Percentiles rank a stretch among this genome's conserved stretches.
Conservation (phyloP, 805 yeast genomes). For the Metschnikowia reukaufii region DNA sequence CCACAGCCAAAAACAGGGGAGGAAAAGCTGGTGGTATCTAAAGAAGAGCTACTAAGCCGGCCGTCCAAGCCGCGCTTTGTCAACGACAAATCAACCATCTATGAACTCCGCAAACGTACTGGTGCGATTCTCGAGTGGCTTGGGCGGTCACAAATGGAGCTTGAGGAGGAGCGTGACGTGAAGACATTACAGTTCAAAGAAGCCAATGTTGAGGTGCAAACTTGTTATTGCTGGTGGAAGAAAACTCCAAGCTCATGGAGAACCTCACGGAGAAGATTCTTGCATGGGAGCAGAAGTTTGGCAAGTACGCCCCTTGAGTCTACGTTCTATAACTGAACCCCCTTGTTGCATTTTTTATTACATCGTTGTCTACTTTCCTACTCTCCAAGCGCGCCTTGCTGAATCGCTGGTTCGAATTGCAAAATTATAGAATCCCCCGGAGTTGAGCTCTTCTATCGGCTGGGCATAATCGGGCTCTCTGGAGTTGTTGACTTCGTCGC, state of each 20-base stretch:
- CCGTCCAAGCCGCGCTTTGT: constrained; percentile 86
- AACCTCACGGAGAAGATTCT: constrained; percentile 67
- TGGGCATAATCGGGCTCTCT: constrained; percentile 17
- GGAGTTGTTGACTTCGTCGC: constrained; percentile 29
- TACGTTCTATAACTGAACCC: background rate
- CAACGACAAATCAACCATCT: constrained; percentile 66
- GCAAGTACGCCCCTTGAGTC: constrained; percentile 44
- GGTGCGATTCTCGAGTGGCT: constrained; percentile 90
- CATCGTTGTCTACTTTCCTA: too few species aligned
- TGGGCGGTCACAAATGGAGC: constrained; percentile 80
- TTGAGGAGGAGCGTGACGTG: constrained; percentile 55
- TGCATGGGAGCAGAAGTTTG: constrained; percentile 77
- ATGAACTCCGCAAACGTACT: constrained; percentile 85
- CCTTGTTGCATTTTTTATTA: background rate
- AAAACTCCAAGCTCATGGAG: constrained; percentile 68
- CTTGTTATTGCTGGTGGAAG: constrained; percentile 40
- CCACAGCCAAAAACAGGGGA: constrained; percentile 8
- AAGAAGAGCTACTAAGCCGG: constrained; percentile 56
- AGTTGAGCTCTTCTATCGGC: constrained; percentile 43
- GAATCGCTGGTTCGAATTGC: background rate
- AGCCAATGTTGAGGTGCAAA: constrained; percentile 11
- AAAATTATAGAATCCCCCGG: constrained; percentile 26
- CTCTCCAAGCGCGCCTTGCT: background rate
- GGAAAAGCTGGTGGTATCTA: constrained; percentile 17
- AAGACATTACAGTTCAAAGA: constrained; percentile 14